A percentile compares a stretch with the other conserved stretches of the same genome.
Evolutionary conservation across 768 basidiomycete genomes (phyloP).

Genomic region (Mycena floridula): DNA sequence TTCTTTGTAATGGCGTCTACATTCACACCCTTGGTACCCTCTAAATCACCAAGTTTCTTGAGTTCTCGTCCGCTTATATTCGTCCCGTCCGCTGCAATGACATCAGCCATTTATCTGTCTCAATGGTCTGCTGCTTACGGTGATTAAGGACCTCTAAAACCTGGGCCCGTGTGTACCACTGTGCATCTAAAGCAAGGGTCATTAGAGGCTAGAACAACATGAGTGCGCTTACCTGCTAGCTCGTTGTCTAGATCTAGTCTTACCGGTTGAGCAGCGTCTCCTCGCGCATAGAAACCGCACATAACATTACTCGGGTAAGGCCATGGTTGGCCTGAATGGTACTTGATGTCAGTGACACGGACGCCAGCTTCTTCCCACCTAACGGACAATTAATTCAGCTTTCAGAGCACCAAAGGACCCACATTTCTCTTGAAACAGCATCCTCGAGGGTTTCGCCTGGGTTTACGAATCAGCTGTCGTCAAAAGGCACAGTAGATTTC

Average conservation of each 20-base stretch:
- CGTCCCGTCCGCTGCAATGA: constrained; percentile 2
- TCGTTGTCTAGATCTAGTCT: constrained; percentile 91
- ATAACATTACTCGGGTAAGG: constrained; percentile 89
- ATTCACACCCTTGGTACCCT: constrained; percentile 7
- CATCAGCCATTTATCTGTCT: constrained; percentile 29
- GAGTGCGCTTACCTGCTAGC: constrained; percentile 61
- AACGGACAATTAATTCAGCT: no score
- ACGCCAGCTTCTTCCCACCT: constrained; percentile 97
- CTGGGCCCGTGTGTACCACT: constrained; percentile 80
- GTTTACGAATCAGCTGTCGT: no score
- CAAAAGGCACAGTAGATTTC: no score
- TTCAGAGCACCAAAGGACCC: no score
- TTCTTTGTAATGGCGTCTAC: constrained; percentile 7
- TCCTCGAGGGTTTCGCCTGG: constrained; percentile 95
- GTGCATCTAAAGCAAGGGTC: constrained; percentile 53
- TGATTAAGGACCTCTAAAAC: constrained; percentile 60
- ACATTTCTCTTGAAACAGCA: constrained; percentile 84
- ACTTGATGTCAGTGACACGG: constrained; percentile 74
- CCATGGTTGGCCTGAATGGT: constrained; percentile 88
- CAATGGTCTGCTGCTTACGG: constrained; percentile 34
- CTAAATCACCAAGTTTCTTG: constrained; percentile 16
- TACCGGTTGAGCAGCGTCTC: constrained; percentile 66
- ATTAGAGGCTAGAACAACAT: not conserved
- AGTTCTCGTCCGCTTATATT: constrained; percentile 12
- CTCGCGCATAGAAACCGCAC: constrained; percentile 85